A percentile compares a stretch with the other conserved stretches of the same genome.
Conservation (phyloP, 768 basidiomycete species). For the Suillus fuscotomentosus region DNA sequence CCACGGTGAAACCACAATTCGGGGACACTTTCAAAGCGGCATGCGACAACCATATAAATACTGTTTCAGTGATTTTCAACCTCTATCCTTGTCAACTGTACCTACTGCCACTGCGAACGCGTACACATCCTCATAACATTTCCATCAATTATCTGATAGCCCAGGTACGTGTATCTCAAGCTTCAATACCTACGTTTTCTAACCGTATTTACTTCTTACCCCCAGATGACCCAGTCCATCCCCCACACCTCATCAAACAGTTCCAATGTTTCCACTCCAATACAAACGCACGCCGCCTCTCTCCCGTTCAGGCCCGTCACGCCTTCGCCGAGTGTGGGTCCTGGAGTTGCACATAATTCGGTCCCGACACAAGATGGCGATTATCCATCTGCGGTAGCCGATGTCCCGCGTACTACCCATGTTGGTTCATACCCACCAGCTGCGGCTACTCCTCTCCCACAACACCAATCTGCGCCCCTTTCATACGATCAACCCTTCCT, state of each 20-base stretch:
- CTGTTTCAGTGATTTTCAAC: neutral
- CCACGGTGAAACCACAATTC: neutral
- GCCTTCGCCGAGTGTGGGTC: neutral
- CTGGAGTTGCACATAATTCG: neutral
- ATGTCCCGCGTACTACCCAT: neutral
- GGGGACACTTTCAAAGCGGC: neutral
- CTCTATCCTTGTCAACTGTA: neutral
- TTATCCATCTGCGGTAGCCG: neutral
- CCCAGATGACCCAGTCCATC: neutral
- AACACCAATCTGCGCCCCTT: too few relatives aligned
- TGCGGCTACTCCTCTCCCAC: too few relatives aligned
- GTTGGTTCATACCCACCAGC: too few relatives aligned
- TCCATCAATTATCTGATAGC: neutral
- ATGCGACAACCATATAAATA: neutral
- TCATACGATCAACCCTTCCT: too few relatives aligned
- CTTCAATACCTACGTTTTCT: neutral
- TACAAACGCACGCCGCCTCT: neutral
- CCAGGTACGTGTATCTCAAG: neutral
- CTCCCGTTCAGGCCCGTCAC: neutral
- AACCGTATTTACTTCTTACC: too few relatives aligned
- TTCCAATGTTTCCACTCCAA: neutral
- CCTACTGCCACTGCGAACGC: neutral
- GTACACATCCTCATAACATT: neutral
- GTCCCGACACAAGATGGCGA: neutral
- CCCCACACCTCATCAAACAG: neutral